Evolutionary conservation across 805 yeast genomes (phyloP), one percentile per base, ranked within the genome.

Genomic region (Candida ponderosae): DNA sequence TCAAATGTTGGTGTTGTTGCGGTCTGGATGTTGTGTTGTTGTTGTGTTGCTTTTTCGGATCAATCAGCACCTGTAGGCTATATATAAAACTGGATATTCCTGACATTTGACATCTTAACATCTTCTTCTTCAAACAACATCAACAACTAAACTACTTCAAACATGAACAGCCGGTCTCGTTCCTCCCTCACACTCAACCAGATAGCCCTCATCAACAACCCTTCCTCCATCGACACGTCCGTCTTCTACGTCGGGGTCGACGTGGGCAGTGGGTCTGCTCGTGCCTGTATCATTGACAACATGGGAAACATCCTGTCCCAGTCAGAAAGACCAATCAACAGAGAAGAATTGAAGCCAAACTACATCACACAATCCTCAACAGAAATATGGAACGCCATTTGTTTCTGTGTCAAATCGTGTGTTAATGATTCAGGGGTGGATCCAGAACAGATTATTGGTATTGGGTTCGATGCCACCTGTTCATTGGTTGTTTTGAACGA

Each of bases 401-500:
- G 95, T 54, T 77, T 69, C 62, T 84, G 96, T 65, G 90, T 85
- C 39, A 77, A 77, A 50, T 69, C 79, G 11, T 81, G 87, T 33
- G 62, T 90, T 27, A 62, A 79, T 14, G 94, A 87, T 39, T 74
- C 93, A 3, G 83, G 79, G 2, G 74, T 88, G 31, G 82, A 81
- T 31, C 79, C 85, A 1, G 50, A 63, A 2, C 67, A 69, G 14
- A 82, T 93, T 32, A 72, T 72, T 53, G 97, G 97, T 43, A 77
- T 93, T 44, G 97, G 97, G 0, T 93, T 89, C 49, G 98, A 93
- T 60, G 98, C 97, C 21, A 93, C 98, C 20, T 93, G 98, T 58
- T 93, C 97, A 3, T 68, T 93, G 40, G 96, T 88, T 13, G 96
- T 79, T 1, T 66, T 89, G 28, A 70, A 78, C 42, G 83, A 81